phyloP scores from a whole-genome alignment of 768 basidiomycete species.

The Boletellus ananiceps region DNA sequence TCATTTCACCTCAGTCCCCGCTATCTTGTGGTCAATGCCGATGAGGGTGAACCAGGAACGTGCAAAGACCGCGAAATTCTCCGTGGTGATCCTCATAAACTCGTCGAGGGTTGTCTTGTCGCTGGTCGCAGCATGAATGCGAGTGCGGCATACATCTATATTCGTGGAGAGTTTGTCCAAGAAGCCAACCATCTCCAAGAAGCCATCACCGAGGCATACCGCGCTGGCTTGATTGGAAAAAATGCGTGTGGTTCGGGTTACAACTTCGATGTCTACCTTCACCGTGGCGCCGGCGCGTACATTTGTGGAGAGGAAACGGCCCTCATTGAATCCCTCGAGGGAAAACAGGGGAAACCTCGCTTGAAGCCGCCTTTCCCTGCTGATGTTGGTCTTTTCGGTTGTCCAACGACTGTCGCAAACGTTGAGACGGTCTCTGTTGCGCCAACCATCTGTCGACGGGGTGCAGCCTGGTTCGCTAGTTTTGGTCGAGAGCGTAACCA shows the following conservation, averaged over 20 bases:
- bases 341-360: constrained; percentile 97
- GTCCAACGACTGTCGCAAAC: constrained; percentile 95
- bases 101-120: constrained; percentile 95
- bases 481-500: constrained; percentile 92
- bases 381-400: constrained; percentile 96
- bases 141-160: constrained; percentile 98
- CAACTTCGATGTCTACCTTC: constrained; percentile 96
- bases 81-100: constrained; percentile 96
- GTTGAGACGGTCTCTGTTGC: constrained; percentile 98
- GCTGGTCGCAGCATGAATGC: constrained; percentile 98
- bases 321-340: constrained; percentile 93
- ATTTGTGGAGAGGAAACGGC: constrained; percentile 99
- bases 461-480: constrained; percentile 83
- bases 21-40: constrained; percentile 96
- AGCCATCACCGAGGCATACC: constrained; percentile 94
- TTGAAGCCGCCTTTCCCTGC: constrained; percentile 99
- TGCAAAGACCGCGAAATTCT: constrained; percentile 99
- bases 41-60: constrained; percentile 97
- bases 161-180: constrained; percentile 96
- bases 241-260: constrained; percentile 91
- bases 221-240: constrained; percentile 81
- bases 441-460: constrained; percentile 91
- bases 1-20: constrained; percentile 59
- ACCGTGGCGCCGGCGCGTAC: constrained; percentile 97
- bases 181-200: constrained; percentile 93